Evolutionary conservation across 495 filamentous ascomycete genomes (phyloP).

Genomic region (Penicillium longicatenatum): DNA sequence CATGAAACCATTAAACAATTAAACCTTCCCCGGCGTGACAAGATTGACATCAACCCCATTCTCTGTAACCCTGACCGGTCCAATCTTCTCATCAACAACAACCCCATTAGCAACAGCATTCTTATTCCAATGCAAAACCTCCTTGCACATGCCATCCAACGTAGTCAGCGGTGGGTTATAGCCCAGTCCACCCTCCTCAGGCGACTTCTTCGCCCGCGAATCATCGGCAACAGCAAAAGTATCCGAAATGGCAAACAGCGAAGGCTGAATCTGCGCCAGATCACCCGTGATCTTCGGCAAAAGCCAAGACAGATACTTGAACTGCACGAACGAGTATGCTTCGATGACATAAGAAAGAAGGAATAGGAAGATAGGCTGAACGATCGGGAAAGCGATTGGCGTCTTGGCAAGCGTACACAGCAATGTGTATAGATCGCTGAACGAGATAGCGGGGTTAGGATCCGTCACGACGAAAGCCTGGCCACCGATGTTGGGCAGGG

Average conservation of each 20-base stretch:
- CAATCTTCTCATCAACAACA: slow-evolving; percentile 9
- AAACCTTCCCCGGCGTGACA: slow-evolving; percentile 19
- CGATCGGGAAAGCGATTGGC: slow-evolving; percentile 31
- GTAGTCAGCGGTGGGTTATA: slow-evolving; percentile 53
- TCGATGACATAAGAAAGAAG: slow-evolving; percentile 52
- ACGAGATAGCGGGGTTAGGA: slow-evolving; percentile 38
- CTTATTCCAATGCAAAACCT: slow-evolving; percentile 56
- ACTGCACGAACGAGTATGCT: slow-evolving; percentile 49
- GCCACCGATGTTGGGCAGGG: slow-evolving; percentile 40
- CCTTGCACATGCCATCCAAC: slow-evolving; percentile 54
- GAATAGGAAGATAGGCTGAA: slow-evolving; percentile 36
- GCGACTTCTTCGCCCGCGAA: slow-evolving; percentile 39
- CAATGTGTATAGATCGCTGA: slow-evolving; percentile 39
- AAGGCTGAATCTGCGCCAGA: slow-evolving; percentile 54
- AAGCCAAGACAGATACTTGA: slow-evolving; percentile 40
- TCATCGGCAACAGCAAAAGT: slow-evolving; percentile 52
- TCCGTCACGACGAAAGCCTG: slow-evolving; percentile 45
- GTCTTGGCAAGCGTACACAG: slow-evolving; percentile 34
- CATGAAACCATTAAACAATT: slow-evolving; percentile 5
- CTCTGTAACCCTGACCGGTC: slow-evolving; percentile 16
- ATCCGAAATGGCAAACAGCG: slow-evolving; percentile 53
- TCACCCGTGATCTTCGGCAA: slow-evolving; percentile 46
- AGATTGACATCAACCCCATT: slow-evolving; percentile 26
- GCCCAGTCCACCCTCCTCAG: slow-evolving; percentile 52
- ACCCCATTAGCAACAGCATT: slow-evolving; percentile 19